phyloP scores from a whole-genome alignment of 2,329 filamentous ascomycete genomes.

The Venturia aucupariae region DNA sequence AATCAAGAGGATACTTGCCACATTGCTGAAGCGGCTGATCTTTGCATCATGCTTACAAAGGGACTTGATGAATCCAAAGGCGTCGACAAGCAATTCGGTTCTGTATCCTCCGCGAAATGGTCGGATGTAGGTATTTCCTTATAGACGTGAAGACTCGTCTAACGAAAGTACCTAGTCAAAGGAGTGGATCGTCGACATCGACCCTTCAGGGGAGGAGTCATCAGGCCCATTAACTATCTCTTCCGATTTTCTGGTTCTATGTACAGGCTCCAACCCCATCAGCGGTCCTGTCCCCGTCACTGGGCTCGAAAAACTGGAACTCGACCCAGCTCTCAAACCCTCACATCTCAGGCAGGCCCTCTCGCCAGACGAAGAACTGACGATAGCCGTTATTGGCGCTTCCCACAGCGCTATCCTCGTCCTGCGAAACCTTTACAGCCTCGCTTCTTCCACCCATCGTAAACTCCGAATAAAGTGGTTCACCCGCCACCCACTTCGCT shows the following conservation, averaged over 20 bases:
- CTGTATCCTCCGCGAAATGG: neutral
- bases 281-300: neutral
- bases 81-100: neutral
- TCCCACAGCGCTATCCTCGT: conserved; percentile 2
- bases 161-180: neutral
- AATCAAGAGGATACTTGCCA: neutral
- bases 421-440: conserved; percentile 15
- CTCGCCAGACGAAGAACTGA: neutral
- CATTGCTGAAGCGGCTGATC: neutral
- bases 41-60: neutral
- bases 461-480: conserved; percentile 32
- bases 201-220: neutral
- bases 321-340: neutral
- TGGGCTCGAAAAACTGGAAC: neutral
- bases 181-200: neutral
- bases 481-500: conserved; percentile 47
- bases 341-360: neutral
- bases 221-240: neutral
- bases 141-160: neutral
- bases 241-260: neutral
- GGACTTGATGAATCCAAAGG: neutral
- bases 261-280: neutral
- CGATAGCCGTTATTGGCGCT: neutral
- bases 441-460: conserved; percentile 19
- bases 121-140: neutral